Base-by-base conservation (phyloP, 768 basidiomycete genomes). In the Amanita pallidorosea region DNA sequence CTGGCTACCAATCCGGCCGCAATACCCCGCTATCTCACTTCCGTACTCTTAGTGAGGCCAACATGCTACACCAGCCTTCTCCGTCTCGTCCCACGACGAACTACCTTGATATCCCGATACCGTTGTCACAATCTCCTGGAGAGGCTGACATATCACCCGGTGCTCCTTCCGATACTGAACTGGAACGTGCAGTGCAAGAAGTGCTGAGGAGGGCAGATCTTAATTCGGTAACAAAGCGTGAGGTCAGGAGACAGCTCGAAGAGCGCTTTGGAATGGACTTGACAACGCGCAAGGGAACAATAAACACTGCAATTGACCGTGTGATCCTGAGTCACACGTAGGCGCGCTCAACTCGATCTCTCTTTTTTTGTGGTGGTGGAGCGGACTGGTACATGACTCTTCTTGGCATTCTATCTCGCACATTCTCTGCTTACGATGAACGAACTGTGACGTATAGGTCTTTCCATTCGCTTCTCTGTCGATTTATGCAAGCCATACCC, bases 201-300 rank as follows among this genome's bases (percentile, higher is more conserved):
- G 74, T 96, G 36, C 70, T 97, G 48, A 76, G 75, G 15, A 67
- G 71, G 12, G 90, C 91, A 1, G 91, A 98, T 67, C 72, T 99
- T 46, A 90, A 92, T 61, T 80, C 81, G 9, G 75, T 96, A 52
- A 97, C 95, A 47, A 98, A 98, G 71, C 82, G 94, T 57, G 88
- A 85, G 57, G 84, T 99, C 46, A 78, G 95, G 35, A 74, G 81
- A 51, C 79, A 81, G 60, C 71, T 99, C 33, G 94, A 97, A 66
- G 80, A 81, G 53, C 76, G 75, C 54, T 96, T 85, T 61, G 85
- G 84, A 31, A 79, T 83, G 70, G 87, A 88, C 63, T 67, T 97
- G 52, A 77, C 79, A 11, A 56, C 79, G 20, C 77, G 83, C 51
- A 89, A 92, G 66, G 69, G 71, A 23, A 71, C 73, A 23, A 88